Conservation (phyloP, 805 yeast genomes). For the Metschnikowia drakensbergensis region DNA sequence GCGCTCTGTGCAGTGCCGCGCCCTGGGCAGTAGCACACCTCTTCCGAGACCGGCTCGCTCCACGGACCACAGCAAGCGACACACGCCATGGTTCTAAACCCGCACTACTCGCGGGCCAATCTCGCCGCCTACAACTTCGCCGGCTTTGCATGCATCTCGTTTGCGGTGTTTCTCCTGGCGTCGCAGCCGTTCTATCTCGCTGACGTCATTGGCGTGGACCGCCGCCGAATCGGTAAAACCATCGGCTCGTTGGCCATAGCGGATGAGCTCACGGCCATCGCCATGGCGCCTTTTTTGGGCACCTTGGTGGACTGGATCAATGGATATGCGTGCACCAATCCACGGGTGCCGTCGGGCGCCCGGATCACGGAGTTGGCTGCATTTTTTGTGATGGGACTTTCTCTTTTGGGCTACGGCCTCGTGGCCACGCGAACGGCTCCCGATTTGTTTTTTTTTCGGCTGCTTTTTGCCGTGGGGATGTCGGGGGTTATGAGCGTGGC, state of each 20-base stretch:
- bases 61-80: background rate
- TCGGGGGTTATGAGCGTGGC: slow-evolving; percentile 52
- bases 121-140: slow-evolving; percentile 33
- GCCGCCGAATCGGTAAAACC: slow-evolving; percentile 28
- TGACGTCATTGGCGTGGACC: slow-evolving; percentile 27
- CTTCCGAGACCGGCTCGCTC: slow-evolving; percentile 6
- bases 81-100: slow-evolving; percentile 9
- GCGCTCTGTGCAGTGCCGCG: too few relatives aligned
- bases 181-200: slow-evolving; percentile 39
- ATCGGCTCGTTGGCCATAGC: slow-evolving; percentile 42
- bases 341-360: slow-evolving; percentile 41
- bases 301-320: slow-evolving; percentile 54
- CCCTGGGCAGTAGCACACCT: too few relatives aligned
- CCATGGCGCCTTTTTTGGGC: slow-evolving; percentile 59
- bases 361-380: slow-evolving; percentile 49
- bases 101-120: slow-evolving; percentile 19
- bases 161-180: slow-evolving; percentile 37
- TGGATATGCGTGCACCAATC: slow-evolving; percentile 11
- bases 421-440: slow-evolving; percentile 41
- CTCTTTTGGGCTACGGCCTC: slow-evolving; percentile 47
- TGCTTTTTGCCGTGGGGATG: slow-evolving; percentile 61
- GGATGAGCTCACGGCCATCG: slow-evolving; percentile 56
- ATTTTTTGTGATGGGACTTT: slow-evolving; percentile 43
- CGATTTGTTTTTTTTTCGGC: slow-evolving; percentile 45
- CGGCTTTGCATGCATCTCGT: slow-evolving; percentile 37